Evolutionary conservation across 2,329 filamentous ascomycete species (phyloP).

Genomic region (Beauveria bassiana): DNA sequence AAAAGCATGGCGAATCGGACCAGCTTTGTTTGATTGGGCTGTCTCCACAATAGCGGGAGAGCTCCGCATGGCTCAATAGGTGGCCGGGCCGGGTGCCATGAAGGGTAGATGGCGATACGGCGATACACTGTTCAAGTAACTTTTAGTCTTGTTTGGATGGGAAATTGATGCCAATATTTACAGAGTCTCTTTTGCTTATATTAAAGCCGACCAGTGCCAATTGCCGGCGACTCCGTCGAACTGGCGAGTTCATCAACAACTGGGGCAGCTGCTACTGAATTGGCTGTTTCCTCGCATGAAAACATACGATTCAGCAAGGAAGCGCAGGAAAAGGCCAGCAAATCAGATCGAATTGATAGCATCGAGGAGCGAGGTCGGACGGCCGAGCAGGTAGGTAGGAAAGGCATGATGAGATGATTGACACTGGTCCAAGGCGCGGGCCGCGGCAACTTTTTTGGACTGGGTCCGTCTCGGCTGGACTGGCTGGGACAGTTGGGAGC

Average conservation of each 20-base stretch:
- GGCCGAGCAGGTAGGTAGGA: neutral
- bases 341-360: neutral
- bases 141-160: too few relatives aligned
- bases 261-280: neutral
- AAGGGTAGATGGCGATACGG: neutral
- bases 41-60: neutral
- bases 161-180: neutral
- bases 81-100: neutral
- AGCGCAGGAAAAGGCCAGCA: neutral
- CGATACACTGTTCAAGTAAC: too few relatives aligned
- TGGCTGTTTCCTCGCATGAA: neutral
- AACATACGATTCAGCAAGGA: neutral
- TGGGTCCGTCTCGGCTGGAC: conserved; percentile 4
- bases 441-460: conserved; percentile 2
- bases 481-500: neutral
- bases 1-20: neutral
- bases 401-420: neutral
- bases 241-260: neutral
- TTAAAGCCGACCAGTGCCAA: neutral
- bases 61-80: neutral
- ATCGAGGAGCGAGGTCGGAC: neutral
- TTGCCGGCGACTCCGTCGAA: neutral
- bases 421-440: neutral
- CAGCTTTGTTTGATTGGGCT: neutral
- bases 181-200: neutral